Evolutionary conservation across 164 flowering plant genomes (phyloP).

Genomic region (Platanus orientalis): DNA sequence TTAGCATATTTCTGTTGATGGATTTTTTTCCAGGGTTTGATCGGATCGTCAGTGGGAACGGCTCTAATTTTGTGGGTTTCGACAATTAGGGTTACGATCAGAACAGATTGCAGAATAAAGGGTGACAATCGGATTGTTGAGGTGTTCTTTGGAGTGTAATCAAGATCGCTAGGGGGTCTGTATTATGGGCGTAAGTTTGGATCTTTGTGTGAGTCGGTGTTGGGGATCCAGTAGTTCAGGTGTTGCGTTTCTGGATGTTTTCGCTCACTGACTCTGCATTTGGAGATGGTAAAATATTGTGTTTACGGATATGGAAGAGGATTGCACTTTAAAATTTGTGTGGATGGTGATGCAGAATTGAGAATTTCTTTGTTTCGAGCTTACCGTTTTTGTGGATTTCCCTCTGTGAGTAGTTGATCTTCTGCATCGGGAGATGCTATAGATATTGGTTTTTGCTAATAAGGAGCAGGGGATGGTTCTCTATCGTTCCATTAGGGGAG

Average conservation of each 20-base stretch:
- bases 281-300: constrained; percentile 11
- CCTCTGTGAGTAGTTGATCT: constrained; percentile 3
- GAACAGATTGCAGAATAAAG: constrained; percentile 5
- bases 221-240: constrained; percentile 18
- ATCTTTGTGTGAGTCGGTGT: constrained; percentile 14
- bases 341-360: constrained; percentile 12
- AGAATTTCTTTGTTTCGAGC: not conserved
- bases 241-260: constrained; percentile 13
- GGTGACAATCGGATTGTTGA: not conserved
- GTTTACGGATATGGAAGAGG: constrained; percentile 51
- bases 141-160: constrained; percentile 2
- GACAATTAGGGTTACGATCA: constrained; percentile 38
- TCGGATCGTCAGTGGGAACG: constrained; percentile 30
- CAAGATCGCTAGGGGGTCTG: constrained; percentile 10
- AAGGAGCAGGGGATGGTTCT: constrained; percentile 19
- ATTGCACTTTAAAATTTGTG: constrained; percentile 29
- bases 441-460: constrained; percentile 12
- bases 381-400: not conserved
- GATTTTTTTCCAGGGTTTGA: constrained; percentile 38
- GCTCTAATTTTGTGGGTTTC: constrained; percentile 16
- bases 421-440: constrained; percentile 25
- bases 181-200: constrained; percentile 25
- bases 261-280: constrained; percentile 15
- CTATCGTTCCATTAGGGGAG: constrained; percentile 20
- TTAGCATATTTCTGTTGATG: constrained; percentile 18